Base-by-base conservation (phyloP, 2,329 filamentous ascomycete species). In the Biscogniauxia marginata region DNA sequence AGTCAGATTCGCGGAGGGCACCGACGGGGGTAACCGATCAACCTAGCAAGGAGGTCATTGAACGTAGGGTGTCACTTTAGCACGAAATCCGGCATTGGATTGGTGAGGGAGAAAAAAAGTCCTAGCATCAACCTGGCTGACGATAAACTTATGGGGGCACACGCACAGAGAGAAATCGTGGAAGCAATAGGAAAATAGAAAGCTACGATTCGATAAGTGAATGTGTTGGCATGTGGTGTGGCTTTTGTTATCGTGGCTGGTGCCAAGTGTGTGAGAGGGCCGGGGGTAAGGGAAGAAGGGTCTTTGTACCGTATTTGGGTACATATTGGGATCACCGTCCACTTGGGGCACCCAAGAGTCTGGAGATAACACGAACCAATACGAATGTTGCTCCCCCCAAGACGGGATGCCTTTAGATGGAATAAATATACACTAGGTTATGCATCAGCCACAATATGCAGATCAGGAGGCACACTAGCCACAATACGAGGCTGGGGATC, bases 1-100 rank as follows among this genome's bases (percentile, higher is more conserved):
- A 54, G 56, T 55, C 49, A 51, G 53, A 39, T 49, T 24, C 46
- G 18, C 48, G 55, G 50, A 56, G 53, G 50, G 24, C 22, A 39
- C 46, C 30, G 48, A 19, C 18, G 30, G 47, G 30, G 47, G 46
- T 23, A 50, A 11, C 39, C 51, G 43, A 49, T 43, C n/a, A 46
- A 45, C 46, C 46, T 16, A 53, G 19, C 20, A 30, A n/a, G 4
- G 48, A 34, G 11, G n/a, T 46, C 11, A 18, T 46, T 6, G 9
- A 20, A 46, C 11, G 16, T 2, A 2, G 6, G 13, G 13, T 39
- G 30, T 39, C 30, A 39, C 9, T 16, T 39, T 16, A 5, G 13
- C 4, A 39, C 30, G n/a, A 39, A n/a, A 16, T 3, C 30, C 30
- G n/a, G n/a, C 9, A 4, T 39, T 2, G 30, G 6, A n/a, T n/a